phyloP scores from a whole-genome alignment of 257 asterid genomes.

The Rauvolfia tetraphylla region DNA sequence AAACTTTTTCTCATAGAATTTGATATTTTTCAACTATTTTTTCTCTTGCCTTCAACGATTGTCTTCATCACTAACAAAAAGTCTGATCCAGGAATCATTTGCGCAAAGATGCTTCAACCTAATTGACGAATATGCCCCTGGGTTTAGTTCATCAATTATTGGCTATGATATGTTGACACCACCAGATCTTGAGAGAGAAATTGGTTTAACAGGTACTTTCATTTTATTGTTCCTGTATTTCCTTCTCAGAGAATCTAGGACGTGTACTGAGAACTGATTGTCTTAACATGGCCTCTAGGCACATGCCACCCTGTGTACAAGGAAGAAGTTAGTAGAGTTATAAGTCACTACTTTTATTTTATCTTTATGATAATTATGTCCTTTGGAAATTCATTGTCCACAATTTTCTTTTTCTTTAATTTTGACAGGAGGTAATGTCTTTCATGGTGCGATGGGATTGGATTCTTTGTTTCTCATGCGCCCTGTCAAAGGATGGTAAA shows the following conservation, averaged over 20 bases:
- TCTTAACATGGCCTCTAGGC: not conserved
- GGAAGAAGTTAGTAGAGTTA: not conserved
- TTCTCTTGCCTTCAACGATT: not conserved
- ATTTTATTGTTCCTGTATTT: not conserved
- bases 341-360: not conserved
- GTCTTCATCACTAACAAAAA: conserved; percentile 7
- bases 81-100: conserved; percentile 54
- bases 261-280: not conserved
- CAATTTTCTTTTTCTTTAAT: not conserved
- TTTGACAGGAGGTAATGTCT: conserved; percentile 85
- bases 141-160: conserved; percentile 72
- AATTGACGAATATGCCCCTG: conserved; percentile 92
- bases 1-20: not conserved
- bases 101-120: conserved; percentile 75
- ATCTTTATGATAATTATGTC: not conserved
- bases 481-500: conserved; percentile 94
- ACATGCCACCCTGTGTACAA: not conserved
- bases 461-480: conserved; percentile 89
- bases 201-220: conserved; percentile 81
- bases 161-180: conserved; percentile 98
- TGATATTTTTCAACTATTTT: conserved; percentile 1
- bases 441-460: conserved; percentile 94
- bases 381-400: not conserved
- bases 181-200: conserved; percentile 84
- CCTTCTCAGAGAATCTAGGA: not conserved